phyloP scores from a whole-genome alignment of 2,329 filamentous ascomycete genomes.

The Incumbomyces delicatus region DNA sequence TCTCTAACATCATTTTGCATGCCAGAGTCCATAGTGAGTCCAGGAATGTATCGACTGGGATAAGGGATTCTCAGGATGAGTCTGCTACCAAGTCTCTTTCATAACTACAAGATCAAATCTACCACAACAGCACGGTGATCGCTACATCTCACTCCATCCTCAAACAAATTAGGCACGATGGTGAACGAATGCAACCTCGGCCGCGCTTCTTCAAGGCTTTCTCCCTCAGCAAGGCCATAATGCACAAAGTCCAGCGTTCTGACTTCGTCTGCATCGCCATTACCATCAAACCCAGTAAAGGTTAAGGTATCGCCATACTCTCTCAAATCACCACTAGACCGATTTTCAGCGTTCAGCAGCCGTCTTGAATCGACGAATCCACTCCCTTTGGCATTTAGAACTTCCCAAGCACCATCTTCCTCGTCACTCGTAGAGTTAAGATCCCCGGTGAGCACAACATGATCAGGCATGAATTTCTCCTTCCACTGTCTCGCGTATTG shows the following conservation, averaged over 20 bases:
- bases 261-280: slow-evolving; percentile 26
- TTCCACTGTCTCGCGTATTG: slow-evolving; percentile 17
- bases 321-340: slow-evolving; percentile 9
- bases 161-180: slow-evolving; percentile 45
- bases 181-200: slow-evolving; percentile 41
- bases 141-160: slow-evolving; percentile 45
- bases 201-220: slow-evolving; percentile 10
- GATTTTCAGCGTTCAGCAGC: slow-evolving; percentile 24
- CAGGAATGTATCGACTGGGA: too few relatives aligned
- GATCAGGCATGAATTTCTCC: slow-evolving; percentile 22
- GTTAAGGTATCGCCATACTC: slow-evolving; percentile 44
- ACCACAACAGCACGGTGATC: slow-evolving; percentile 50
- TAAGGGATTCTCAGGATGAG: too few relatives aligned
- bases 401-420: slow-evolving; percentile 42
- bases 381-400: slow-evolving; percentile 33
- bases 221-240: slow-evolving; percentile 32
- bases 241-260: slow-evolving; percentile 27
- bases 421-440: slow-evolving; percentile 41
- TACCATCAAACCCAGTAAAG: slow-evolving; percentile 42
- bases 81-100: not conserved
- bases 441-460: slow-evolving; percentile 46
- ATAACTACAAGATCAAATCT: slow-evolving; percentile 29
- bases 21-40: too few relatives aligned
- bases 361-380: slow-evolving; percentile 30
- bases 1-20: too few relatives aligned